Evolutionary conservation across 169 alveolate species (phyloP).

Genomic region (Plasmodium fragile): DNA sequence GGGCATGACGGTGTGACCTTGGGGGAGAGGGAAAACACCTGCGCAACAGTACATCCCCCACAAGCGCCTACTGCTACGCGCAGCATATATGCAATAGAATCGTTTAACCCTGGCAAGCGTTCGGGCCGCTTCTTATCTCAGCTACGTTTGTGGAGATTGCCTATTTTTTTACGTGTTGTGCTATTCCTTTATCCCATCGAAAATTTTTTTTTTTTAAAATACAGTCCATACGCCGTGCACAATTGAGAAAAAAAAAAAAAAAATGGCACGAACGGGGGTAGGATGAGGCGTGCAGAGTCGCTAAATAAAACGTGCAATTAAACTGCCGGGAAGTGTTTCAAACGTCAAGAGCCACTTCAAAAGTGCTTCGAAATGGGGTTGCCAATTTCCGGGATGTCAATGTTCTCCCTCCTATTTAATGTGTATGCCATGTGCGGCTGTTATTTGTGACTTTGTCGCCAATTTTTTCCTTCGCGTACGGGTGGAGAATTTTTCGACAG

Average conservation of each 20-base stretch:
- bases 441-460: not conserved
- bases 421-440: not conserved
- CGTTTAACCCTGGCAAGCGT: not conserved
- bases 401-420: not conserved
- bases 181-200: not conserved
- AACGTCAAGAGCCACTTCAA: not conserved
- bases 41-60: not conserved
- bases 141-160: not conserved
- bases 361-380: not conserved
- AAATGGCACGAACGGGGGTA: not conserved
- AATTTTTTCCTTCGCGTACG: not conserved
- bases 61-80: not conserved
- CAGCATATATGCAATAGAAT: not conserved
- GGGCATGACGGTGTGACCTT: not conserved
- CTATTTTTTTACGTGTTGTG: not conserved
- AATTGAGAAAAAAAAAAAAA: not conserved
- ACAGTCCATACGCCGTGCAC: not conserved
- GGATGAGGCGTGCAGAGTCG: not conserved
- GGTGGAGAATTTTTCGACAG: not conserved
- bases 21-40: not conserved
- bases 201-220: not conserved
- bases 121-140: not conserved
- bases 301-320: not conserved
- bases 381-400: not conserved
- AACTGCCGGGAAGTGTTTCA: not conserved